Evolutionary conservation across 2,329 filamentous ascomycete genomes (phyloP).

Genomic region (Aspergillus caelatus): DNA sequence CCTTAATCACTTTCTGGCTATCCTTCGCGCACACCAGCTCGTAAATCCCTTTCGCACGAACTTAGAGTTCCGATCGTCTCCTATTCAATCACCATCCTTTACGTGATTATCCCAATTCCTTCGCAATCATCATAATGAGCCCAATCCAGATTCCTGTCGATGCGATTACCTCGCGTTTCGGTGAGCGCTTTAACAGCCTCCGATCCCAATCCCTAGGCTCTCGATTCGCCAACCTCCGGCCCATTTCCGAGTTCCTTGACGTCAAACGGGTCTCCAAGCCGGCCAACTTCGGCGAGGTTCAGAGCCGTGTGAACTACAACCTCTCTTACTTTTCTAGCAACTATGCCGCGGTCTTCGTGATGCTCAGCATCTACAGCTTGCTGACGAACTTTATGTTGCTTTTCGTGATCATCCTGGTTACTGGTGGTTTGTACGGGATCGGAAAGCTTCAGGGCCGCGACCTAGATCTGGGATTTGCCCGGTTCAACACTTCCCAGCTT

Average conservation of each 20-base stretch:
- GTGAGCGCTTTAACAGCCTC: slow-evolving; percentile 84
- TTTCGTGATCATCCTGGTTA: slow-evolving; percentile 88
- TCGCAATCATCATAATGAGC: slow-evolving; percentile 61
- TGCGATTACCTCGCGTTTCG: slow-evolving; percentile 85
- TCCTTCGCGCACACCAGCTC: neutral
- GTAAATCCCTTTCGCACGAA: neutral
- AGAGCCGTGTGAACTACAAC: slow-evolving; percentile 96
- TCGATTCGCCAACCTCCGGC: slow-evolving; percentile 89
- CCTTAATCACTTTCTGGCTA: slow-evolving; percentile 4
- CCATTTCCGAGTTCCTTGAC: slow-evolving; percentile 91
- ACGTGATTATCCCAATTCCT: neutral
- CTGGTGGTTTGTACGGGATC: slow-evolving; percentile 86
- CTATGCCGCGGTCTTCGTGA: slow-evolving; percentile 89
- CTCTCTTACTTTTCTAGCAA: slow-evolving; percentile 97
- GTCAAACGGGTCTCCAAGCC: slow-evolving; percentile 95
- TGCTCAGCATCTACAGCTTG: slow-evolving; percentile 94
- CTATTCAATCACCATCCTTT: neutral
- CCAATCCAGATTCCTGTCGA: slow-evolving; percentile 93
- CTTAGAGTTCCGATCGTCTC: neutral
- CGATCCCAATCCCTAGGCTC: slow-evolving; percentile 76
- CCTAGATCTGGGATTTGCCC: slow-evolving; percentile 79
- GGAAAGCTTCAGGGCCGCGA: slow-evolving; percentile 87
- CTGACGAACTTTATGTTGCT: slow-evolving; percentile 84
- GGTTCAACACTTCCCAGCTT: slow-evolving; percentile 86
- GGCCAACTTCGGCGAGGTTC: slow-evolving; percentile 83